phyloP scores from a whole-genome alignment of 352 stramenopile species.

The Pythium scleroteichum region DNA sequence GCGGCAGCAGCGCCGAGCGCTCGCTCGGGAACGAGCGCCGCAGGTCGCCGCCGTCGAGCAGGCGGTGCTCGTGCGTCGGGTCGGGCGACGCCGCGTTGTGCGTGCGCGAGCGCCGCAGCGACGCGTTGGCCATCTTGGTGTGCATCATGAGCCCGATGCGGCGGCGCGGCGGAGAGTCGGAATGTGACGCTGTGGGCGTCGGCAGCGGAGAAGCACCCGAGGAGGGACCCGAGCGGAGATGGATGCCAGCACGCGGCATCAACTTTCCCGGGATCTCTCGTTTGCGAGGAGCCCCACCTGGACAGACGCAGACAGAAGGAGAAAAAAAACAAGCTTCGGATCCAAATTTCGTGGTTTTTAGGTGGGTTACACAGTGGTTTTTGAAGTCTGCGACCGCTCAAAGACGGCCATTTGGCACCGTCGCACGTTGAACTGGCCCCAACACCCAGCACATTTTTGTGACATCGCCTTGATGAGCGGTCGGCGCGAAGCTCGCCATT shows the following conservation, averaged over 20 bases:
- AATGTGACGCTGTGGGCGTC: background rate
- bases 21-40: constrained; percentile 33
- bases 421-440: too few relatives aligned
- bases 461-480: too few relatives aligned
- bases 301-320: background rate
- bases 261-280: too few relatives aligned
- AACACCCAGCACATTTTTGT: too few relatives aligned
- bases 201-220: background rate
- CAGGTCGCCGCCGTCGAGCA: constrained; percentile 9
- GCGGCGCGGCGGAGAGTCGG: background rate
- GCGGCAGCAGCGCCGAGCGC: constrained; percentile 38
- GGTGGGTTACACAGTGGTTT: constrained; percentile 2
- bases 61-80: background rate
- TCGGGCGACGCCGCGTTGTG: constrained; percentile 25
- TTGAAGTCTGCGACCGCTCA: constrained; percentile 6
- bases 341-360: constrained; percentile 3
- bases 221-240: background rate
- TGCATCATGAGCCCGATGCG: constrained; percentile 42
- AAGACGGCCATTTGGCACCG: too few relatives aligned
- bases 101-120: constrained; percentile 54
- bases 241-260: too few relatives aligned
- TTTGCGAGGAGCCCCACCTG: background rate
- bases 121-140: constrained; percentile 61
- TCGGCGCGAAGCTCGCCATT: too few relatives aligned
- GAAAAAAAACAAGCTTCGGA: too few relatives aligned